A percentile compares a stretch with the other conserved stretches of the same genome.
Evolutionary conservation across 192 early-diverging fungal species (phyloP).

Genomic region (Gryganskiella cystojenkinii): DNA sequence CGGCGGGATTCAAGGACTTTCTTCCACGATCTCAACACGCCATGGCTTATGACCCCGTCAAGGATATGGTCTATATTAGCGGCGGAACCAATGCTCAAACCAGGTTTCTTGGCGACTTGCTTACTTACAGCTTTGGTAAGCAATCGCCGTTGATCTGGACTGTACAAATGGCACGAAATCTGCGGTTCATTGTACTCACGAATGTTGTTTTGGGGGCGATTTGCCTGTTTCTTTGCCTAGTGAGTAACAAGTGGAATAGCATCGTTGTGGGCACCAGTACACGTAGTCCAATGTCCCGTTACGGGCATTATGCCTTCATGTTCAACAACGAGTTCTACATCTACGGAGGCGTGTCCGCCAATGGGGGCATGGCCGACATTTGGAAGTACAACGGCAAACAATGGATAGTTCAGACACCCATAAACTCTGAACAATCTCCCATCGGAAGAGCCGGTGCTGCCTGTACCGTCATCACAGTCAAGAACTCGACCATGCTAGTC

Average conservation of each 20-base stretch:
- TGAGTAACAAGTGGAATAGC: conserved; percentile 36
- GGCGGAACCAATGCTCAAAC: conserved; percentile 26
- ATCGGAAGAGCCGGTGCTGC: conserved; percentile 4
- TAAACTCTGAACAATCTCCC: conserved; percentile 8
- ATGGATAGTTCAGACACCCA: conserved; percentile 7
- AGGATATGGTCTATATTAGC: conserved; percentile 46
- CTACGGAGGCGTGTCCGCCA: conserved; percentile 31
- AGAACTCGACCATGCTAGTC: conserved; percentile 14
- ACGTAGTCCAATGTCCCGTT: conserved; percentile 20
- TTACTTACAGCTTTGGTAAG: conserved; percentile 37
- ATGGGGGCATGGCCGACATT: conserved; percentile 16
- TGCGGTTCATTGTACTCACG: too few relatives aligned
- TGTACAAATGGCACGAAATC: too few relatives aligned
- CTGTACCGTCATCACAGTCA: conserved; percentile 15
- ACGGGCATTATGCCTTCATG: conserved; percentile 45
- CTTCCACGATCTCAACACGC: conserved; percentile 40
- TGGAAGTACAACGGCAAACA: conserved; percentile 36
- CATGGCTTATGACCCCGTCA: conserved; percentile 43
- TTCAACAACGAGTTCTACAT: conserved; percentile 30
- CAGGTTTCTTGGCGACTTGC: not conserved
- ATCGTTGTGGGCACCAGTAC: not conserved
- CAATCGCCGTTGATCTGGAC: too few relatives aligned
- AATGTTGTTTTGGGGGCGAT: too few relatives aligned
- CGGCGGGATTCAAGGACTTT: conserved; percentile 34
- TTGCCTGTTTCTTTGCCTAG: too few relatives aligned